Evolutionary conservation across 148 eudicot genomes (phyloP).

Genomic region (Rheum nobile): DNA sequence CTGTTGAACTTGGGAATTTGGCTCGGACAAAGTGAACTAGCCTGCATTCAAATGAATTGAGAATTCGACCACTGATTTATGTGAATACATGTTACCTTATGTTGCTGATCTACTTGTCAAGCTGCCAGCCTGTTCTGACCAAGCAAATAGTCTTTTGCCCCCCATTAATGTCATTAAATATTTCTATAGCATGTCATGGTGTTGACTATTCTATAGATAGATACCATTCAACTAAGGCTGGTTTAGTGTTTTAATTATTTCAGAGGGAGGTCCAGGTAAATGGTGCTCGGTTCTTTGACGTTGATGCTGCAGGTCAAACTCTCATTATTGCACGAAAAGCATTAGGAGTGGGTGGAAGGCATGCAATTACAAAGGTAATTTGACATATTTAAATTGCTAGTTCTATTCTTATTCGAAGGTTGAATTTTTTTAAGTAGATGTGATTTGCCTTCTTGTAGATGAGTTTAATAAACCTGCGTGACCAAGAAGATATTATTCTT

Average conservation of each 20-base stretch:
- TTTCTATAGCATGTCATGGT: background rate
- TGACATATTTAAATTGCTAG: background rate
- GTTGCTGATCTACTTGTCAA: background rate
- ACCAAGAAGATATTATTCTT: slow-evolving; percentile 48
- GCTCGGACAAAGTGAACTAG: background rate
- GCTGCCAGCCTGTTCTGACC: background rate
- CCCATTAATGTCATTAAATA: background rate
- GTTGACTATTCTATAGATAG: background rate
- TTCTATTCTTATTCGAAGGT: background rate
- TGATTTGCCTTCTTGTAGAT: slow-evolving; percentile 32
- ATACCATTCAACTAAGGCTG: background rate
- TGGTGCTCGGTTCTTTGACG: slow-evolving; percentile 69
- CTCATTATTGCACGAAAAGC: slow-evolving; percentile 52
- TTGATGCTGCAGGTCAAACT: slow-evolving; percentile 44
- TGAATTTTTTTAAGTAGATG: background rate
- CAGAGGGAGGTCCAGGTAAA: slow-evolving; percentile 54
- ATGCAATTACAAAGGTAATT: slow-evolving; percentile 56
- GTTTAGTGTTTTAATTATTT: background rate
- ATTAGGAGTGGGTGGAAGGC: slow-evolving; percentile 50
- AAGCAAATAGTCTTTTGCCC: background rate
- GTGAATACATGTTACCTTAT: background rate
- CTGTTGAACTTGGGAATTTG: background rate
- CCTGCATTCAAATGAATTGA: background rate
- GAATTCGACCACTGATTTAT: background rate
- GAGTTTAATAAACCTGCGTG: slow-evolving; percentile 48